A percentile compares a stretch with the other conserved stretches of the same genome.
Evolutionary conservation across 768 basidiomycete genomes (phyloP).

Genomic region (Hygrophoropsis aurantiaca): DNA sequence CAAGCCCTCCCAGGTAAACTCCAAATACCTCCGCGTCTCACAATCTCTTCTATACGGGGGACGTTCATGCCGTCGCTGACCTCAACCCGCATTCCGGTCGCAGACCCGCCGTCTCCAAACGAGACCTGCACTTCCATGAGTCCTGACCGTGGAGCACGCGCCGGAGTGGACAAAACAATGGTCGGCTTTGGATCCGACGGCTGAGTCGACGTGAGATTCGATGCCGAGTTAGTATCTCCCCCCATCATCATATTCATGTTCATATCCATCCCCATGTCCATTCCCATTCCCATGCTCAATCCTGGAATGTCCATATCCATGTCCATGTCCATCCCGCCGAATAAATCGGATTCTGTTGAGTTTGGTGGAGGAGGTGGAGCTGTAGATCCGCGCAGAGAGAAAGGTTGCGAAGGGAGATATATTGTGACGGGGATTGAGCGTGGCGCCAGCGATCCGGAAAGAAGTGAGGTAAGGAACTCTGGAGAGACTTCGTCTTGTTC

Average conservation of each 20-base stretch:
- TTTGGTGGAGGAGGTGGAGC: constrained; percentile 9
- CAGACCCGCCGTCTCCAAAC: constrained; percentile 48
- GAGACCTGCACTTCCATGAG: constrained; percentile 63
- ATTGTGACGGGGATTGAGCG: constrained; percentile 68
- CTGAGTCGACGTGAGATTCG: constrained; percentile 25
- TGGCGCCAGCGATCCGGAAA: constrained; percentile 48
- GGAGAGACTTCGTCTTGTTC: constrained; percentile 38
- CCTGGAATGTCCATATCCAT: constrained; percentile 37
- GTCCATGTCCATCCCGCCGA: constrained; percentile 30
- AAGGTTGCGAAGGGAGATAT: constrained; percentile 47
- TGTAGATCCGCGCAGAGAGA: constrained; percentile 19
- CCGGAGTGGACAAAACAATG: constrained; percentile 68
- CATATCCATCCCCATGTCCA: constrained; percentile 26
- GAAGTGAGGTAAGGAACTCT: constrained; percentile 61
- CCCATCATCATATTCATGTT: constrained; percentile 8
- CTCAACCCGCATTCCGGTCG: constrained; percentile 24
- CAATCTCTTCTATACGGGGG: constrained; percentile 65
- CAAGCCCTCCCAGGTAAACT: constrained; percentile 70
- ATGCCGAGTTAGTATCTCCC: background rate
- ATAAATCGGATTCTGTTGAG: constrained; percentile 26
- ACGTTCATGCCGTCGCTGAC: constrained; percentile 43
- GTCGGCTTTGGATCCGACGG: constrained; percentile 42
- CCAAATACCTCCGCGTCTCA: constrained; percentile 69
- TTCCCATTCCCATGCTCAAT: constrained; percentile 33
- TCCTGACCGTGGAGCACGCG: constrained; percentile 62